phyloP scores from a whole-genome alignment of 2,329 filamentous ascomycete species.

The Emmonsia crescens region DNA sequence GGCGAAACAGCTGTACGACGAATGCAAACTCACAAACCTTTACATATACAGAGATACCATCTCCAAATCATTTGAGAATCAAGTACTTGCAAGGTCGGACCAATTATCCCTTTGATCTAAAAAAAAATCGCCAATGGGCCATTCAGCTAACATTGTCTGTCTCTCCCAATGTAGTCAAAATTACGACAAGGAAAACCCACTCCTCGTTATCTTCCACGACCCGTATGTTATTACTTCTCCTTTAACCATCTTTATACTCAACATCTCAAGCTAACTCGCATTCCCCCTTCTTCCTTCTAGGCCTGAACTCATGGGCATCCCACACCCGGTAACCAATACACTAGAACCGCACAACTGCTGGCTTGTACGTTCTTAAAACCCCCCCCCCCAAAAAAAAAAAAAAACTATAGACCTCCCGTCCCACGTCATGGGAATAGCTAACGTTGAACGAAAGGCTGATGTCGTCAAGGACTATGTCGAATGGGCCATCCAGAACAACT shows the following conservation, averaged over 20 bases:
- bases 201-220: slow-evolving; percentile 84
- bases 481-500: slow-evolving; percentile 67
- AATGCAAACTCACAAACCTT: slow-evolving; percentile 67
- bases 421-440: slow-evolving; percentile 6
- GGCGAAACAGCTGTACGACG: slow-evolving; percentile 57
- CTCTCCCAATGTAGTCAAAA: slow-evolving; percentile 40
- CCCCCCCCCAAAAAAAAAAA: no score
- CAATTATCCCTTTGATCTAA: background rate
- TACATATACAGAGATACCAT: slow-evolving; percentile 65
- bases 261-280: slow-evolving; percentile 12
- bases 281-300: slow-evolving; percentile 30
- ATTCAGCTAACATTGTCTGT: background rate
- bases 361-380: slow-evolving; percentile 53
- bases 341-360: slow-evolving; percentile 77
- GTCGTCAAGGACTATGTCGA: slow-evolving; percentile 68
- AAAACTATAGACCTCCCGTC: slow-evolving; percentile 6
- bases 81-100: slow-evolving; percentile 64
- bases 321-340: slow-evolving; percentile 58
- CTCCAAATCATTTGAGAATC: slow-evolving; percentile 70
- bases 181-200: slow-evolving; percentile 53
- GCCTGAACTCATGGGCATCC: slow-evolving; percentile 58
- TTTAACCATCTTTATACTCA: background rate
- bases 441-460: slow-evolving; percentile 54
- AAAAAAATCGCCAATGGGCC: background rate
- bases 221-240: slow-evolving; percentile 47